Percentiles rank a stretch among this genome's conserved stretches.
Evolutionary conservation across 164 flowering plant genomes (phyloP).

Genomic region (Cinnamomum micranthum): DNA sequence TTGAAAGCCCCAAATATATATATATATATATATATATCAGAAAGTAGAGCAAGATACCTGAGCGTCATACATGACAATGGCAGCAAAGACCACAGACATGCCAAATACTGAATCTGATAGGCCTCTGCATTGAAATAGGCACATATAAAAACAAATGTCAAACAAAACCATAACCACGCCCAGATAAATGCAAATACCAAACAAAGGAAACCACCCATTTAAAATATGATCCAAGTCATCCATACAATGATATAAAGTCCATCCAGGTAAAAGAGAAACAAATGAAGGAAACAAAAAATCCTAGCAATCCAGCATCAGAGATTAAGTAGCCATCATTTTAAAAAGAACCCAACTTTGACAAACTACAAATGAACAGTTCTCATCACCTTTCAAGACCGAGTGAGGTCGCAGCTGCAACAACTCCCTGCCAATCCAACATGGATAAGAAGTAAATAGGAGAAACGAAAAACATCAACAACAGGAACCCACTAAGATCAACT

Average conservation of each 20-base stretch:
- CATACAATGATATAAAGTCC: background rate
- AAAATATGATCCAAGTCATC: background rate
- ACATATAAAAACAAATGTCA: background rate
- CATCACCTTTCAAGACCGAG: constrained; percentile 75
- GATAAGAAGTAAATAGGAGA: background rate
- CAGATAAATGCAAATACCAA: too few species aligned
- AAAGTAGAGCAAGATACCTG: constrained; percentile 39
- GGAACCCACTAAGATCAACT: background rate
- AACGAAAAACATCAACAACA: background rate
- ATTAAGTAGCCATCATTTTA: too few species aligned
- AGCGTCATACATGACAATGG: constrained; percentile 86
- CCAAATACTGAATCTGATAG: constrained; percentile 80
- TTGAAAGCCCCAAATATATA: too few species aligned
- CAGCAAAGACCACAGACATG: constrained; percentile 66
- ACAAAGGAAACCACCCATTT: background rate
- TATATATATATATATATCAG: too few species aligned
- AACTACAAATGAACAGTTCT: background rate
- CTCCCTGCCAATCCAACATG: constrained; percentile 4
- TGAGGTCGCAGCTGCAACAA: constrained; percentile 70
- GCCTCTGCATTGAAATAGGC: constrained; percentile 48
- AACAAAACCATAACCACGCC: background rate
- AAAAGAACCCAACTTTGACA: too few species aligned
- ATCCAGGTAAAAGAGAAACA: background rate
- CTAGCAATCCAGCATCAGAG: too few species aligned
- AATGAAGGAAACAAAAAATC: too few species aligned